Percentiles rank a stretch among this genome's conserved stretches.
Conservation (phyloP, 1,139 yeast species). For the Geotrichum bryndzae region DNA sequence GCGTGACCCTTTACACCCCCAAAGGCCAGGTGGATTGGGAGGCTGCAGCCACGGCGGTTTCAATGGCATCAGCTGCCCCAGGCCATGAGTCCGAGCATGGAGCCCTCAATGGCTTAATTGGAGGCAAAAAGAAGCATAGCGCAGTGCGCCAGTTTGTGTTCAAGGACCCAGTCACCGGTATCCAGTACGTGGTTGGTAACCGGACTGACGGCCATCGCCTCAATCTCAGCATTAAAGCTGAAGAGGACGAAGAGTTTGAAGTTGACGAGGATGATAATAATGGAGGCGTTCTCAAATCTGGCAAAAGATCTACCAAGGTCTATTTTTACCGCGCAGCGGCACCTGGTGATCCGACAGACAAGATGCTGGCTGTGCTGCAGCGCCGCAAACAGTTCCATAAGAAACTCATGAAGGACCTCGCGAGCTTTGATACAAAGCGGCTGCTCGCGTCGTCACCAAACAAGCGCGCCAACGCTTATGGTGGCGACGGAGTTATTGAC, state of each 20-base stretch:
- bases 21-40: not conserved
- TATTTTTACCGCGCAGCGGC: constrained; percentile 14
- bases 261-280: constrained; percentile 4
- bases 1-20: not conserved
- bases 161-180: not conserved
- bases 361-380: constrained; percentile 15
- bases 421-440: constrained; percentile 1
- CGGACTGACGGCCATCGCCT: constrained; percentile 3
- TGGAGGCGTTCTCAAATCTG: not conserved
- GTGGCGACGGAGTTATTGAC: constrained; percentile 5
- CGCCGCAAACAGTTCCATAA: constrained; percentile 17
- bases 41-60: not conserved
- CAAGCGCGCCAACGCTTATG: not conserved
- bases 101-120: not conserved
- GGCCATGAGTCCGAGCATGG: not conserved
- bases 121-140: not conserved
- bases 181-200: constrained; percentile 12
- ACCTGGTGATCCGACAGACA: constrained; percentile 8
- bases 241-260: not conserved
- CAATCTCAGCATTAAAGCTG: not conserved
- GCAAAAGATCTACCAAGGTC: constrained; percentile 13
- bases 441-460: not conserved
- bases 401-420: constrained; percentile 12
- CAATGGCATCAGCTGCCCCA: not conserved
- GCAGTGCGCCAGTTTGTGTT: not conserved